These are phyloP conservation scores for Citrus glauca DNA, from an alignment of 345 rosid genomes.

Conservation along the genomic window DNA sequence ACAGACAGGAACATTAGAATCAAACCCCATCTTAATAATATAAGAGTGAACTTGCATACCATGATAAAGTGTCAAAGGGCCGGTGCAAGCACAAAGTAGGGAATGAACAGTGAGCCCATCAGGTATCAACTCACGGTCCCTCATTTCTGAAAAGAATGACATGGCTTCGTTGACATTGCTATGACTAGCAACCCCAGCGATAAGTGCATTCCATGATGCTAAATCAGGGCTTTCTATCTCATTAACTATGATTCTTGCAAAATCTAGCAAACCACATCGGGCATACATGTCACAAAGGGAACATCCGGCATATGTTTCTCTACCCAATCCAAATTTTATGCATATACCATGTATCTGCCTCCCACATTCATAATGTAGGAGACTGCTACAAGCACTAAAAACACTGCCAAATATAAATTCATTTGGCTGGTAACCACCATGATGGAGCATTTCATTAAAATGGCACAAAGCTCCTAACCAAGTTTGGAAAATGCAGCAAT, in stretches of 20 bases:
- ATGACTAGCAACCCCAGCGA: slow-evolving; percentile 33
- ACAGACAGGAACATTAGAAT: slow-evolving; percentile 36
- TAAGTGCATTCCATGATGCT: slow-evolving; percentile 56
- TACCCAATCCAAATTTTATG: slow-evolving; percentile 40
- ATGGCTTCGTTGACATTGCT: slow-evolving; percentile 35
- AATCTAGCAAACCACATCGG: slow-evolving; percentile 39
- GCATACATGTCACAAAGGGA: slow-evolving; percentile 63
- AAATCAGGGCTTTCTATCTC: slow-evolving; percentile 52
- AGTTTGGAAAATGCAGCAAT: slow-evolving; percentile 56
- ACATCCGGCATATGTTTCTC: slow-evolving; percentile 39
- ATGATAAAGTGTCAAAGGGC: slow-evolving; percentile 26
- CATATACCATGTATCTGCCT: slow-evolving; percentile 52
- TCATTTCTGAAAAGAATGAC: slow-evolving; percentile 34
- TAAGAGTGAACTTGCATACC: slow-evolving; percentile 56
- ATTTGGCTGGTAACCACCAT: slow-evolving; percentile 44
- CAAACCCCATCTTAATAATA: slow-evolving; percentile 41
- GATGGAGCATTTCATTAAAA: slow-evolving; percentile 44
- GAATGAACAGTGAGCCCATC: slow-evolving; percentile 45
- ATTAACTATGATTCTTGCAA: slow-evolving; percentile 37
- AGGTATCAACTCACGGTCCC: slow-evolving; percentile 31
- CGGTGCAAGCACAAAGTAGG: slow-evolving; percentile 42
- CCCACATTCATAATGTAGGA: slow-evolving; percentile 42
- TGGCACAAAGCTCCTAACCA: slow-evolving; percentile 44
- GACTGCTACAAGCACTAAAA: slow-evolving; percentile 51
- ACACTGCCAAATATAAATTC: slow-evolving; percentile 57